These are phyloP conservation scores for Ophiocordyceps robertsii DNA, from an alignment of 2,329 filamentous ascomycete genomes.

Conservation along the genomic window DNA sequence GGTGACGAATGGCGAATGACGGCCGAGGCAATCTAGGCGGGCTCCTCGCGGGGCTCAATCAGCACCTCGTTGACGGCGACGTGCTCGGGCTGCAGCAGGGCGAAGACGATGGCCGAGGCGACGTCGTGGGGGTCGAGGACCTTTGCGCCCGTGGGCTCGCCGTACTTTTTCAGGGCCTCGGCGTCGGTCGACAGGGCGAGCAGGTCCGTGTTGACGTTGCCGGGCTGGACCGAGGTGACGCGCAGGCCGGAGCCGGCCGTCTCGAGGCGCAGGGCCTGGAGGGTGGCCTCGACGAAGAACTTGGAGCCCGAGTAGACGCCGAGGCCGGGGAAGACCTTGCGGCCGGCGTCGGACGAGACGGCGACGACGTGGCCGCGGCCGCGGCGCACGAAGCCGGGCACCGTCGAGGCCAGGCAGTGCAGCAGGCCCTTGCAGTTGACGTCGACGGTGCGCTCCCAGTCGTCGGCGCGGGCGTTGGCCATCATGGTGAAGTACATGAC, in stretches of 20 bases:
- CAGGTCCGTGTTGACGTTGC: slow-evolving; percentile 62
- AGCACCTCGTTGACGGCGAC: slow-evolving; percentile 71
- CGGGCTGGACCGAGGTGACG: slow-evolving; percentile 64
- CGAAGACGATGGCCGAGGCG: slow-evolving; percentile 59
- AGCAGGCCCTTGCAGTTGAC: slow-evolving; percentile 78
- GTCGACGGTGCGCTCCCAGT: slow-evolving; percentile 73
- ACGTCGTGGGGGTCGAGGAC: slow-evolving; percentile 64
- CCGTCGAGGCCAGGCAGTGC: slow-evolving; percentile 54
- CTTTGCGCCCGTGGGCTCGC: slow-evolving; percentile 60
- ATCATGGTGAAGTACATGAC: slow-evolving; percentile 89
- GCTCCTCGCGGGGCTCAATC: slow-evolving; percentile 66
- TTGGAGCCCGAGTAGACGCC: slow-evolving; percentile 76
- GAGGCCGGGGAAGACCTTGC: slow-evolving; percentile 69
- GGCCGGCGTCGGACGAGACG: slow-evolving; percentile 70
- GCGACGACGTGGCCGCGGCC: slow-evolving; percentile 62
- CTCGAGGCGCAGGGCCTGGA: slow-evolving; percentile 64
- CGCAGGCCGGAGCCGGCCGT: slow-evolving; percentile 60
- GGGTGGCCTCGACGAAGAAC: slow-evolving; percentile 72
- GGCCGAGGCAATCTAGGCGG: slow-evolving; percentile 35
- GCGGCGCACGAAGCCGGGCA: slow-evolving; percentile 59
- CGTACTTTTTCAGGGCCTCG: slow-evolving; percentile 68
- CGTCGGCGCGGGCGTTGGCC: slow-evolving; percentile 57
- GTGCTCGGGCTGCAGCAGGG: slow-evolving; percentile 59
- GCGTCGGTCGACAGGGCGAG: slow-evolving; percentile 61
- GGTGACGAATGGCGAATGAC: slow-evolving; percentile 7